Percentiles rank a stretch among this genome's conserved stretches.
phyloP scores from a whole-genome alignment of 192 early-diverging fungal genomes.

The Haplosporangium gracile region DNA sequence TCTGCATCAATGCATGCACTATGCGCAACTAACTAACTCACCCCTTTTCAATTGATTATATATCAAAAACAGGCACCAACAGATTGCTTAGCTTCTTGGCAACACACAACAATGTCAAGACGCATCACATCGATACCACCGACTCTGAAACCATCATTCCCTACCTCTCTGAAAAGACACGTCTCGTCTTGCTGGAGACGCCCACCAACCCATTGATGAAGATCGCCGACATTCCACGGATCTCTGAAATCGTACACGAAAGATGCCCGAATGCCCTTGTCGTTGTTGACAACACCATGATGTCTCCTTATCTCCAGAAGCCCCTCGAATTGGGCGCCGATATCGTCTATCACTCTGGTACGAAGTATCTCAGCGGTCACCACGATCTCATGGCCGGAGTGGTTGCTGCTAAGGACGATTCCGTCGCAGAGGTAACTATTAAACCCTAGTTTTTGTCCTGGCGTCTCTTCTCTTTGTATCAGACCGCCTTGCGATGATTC shows the following conservation, averaged over 20 bases:
- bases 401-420: slow-evolving; percentile 79
- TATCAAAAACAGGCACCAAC: slow-evolving; percentile 77
- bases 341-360: slow-evolving; percentile 96
- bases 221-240: slow-evolving; percentile 89
- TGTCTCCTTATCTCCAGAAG: slow-evolving; percentile 94
- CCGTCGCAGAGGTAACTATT: slow-evolving; percentile 78
- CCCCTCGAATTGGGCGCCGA: slow-evolving; percentile 93
- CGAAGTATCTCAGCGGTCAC: slow-evolving; percentile 97
- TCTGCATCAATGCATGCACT: neutral
- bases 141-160: slow-evolving; percentile 69
- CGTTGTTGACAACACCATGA: slow-evolving; percentile 99
- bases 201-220: slow-evolving; percentile 98
- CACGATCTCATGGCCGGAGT: slow-evolving; percentile 99
- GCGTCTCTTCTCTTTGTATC: neutral
- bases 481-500: neutral
- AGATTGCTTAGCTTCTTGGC: slow-evolving; percentile 89
- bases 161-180: slow-evolving; percentile 80
- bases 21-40: neutral
- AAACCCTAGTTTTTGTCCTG: neutral
- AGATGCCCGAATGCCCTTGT: slow-evolving; percentile 85
- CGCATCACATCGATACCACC: slow-evolving; percentile 95
- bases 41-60: neutral
- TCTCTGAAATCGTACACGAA: slow-evolving; percentile 78
- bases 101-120: slow-evolving; percentile 82
- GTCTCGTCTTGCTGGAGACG: slow-evolving; percentile 91